Base-by-base conservation (phyloP, 306 rosid species). In the Gillenia trifoliata region DNA sequence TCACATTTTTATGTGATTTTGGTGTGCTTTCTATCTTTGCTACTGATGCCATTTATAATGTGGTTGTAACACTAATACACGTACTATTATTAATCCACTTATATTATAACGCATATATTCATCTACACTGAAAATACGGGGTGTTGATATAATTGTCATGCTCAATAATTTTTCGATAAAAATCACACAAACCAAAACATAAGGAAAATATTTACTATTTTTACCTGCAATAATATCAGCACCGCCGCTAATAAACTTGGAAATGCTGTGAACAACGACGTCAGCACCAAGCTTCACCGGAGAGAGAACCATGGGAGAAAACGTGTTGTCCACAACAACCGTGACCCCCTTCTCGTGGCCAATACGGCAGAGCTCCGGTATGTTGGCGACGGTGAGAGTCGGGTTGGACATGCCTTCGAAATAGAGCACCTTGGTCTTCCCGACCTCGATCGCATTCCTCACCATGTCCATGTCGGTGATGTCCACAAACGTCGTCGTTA, bases 211-310 rank as follows among this genome's bases (percentile, higher is more conserved):
- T 47, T 15, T 47, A 47, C 8, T 47, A 15, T 15, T n/a, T 36
- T n/a, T 77, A 93, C 99, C 99, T 73, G 99, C 99, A 66, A 95
- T 92, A 23, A 95, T 82, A 59, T 95, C 99, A 59, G 99, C 98
- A 73, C 97, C 98, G 69, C 99, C 99, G 78, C 99, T 95, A 68
- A 95, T 84, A 70, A 89, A 95, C 77, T 95, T 95, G 61, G 99
- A 82, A 76, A 95, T 92, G 76, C 99, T 95, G 25, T 95, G 99
- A 40, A 95, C 52, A 3, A 95, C 97, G 0, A 90, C 98, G 47
- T 95, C 99, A 10, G 99, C 99, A 2, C 99, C 99, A 3, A 89
- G 99, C 6, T 85, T 72, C 6, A 85, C 92, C 5, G 99, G 99
- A 0, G 98, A 89, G 6, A 95, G 36, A 40, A 95, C 80, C 99